phyloP scores from a whole-genome alignment of 306 rosid genomes.

The Lablab purpureus region DNA sequence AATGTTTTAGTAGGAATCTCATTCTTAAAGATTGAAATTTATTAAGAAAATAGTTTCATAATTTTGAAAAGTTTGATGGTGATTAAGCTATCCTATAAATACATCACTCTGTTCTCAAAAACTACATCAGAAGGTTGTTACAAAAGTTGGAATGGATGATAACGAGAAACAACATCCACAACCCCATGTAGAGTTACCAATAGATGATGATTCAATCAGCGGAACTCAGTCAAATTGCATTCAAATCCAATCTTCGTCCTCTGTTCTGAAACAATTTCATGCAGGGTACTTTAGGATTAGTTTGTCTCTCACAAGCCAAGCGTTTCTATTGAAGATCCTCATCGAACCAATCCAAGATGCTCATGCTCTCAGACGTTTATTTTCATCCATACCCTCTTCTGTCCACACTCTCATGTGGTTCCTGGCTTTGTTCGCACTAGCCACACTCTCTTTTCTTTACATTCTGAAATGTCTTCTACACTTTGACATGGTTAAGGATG shows the following conservation, averaged over 20 bases:
- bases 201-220: slow-evolving; percentile 27
- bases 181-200: slow-evolving; percentile 20
- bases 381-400: slow-evolving; percentile 50
- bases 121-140: neutral
- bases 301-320: slow-evolving; percentile 60
- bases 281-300: slow-evolving; percentile 73
- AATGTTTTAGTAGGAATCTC: neutral
- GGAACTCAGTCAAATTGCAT: slow-evolving; percentile 32
- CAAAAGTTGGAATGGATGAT: slow-evolving; percentile 22
- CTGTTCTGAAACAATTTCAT: slow-evolving; percentile 51
- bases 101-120: neutral
- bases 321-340: slow-evolving; percentile 59
- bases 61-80: neutral
- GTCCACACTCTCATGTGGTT: slow-evolving; percentile 54
- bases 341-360: slow-evolving; percentile 51
- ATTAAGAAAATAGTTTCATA: neutral
- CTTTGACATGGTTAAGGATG: slow-evolving; percentile 54
- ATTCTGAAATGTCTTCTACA: slow-evolving; percentile 57
- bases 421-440: slow-evolving; percentile 48
- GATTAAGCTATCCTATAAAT: slow-evolving; percentile 39
- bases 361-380: slow-evolving; percentile 42
- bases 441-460: slow-evolving; percentile 54
- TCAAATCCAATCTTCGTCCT: slow-evolving; percentile 22
- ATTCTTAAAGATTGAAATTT: neutral
- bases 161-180: slow-evolving; percentile 33